Conservation (phyloP, 352 stramenopile genomes). For the Ophiocytium majus region DNA sequence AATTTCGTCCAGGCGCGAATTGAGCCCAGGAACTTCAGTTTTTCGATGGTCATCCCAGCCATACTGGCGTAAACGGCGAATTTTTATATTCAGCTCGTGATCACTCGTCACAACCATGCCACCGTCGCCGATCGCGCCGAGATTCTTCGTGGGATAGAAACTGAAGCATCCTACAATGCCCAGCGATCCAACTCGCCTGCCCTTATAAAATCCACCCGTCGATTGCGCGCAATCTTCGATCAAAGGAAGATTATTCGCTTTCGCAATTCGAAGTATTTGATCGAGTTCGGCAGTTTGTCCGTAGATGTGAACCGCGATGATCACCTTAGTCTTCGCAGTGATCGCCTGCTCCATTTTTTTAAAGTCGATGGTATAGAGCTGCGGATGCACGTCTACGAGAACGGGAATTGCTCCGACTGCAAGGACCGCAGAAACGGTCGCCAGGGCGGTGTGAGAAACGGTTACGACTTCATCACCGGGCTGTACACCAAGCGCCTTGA, state of each 20-base stretch:
- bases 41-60: not conserved
- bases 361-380: constrained; percentile 6
- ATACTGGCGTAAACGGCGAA: not conserved
- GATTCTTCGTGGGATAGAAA: constrained; percentile 12
- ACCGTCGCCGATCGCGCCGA: not conserved
- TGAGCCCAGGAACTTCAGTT: not conserved
- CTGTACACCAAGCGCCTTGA: not conserved
- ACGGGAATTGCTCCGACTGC: not conserved
- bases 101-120: not conserved
- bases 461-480: constrained; percentile 7
- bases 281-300: not conserved
- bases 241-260: not conserved
- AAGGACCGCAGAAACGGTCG: not conserved
- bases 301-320: constrained; percentile 6
- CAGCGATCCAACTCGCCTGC: not conserved
- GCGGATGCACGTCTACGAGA: not conserved
- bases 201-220: not conserved
- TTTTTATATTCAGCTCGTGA: not conserved
- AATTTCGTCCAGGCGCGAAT: not conserved
- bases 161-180: not conserved
- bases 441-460: not conserved
- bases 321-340: not conserved
- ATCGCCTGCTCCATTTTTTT: not conserved
- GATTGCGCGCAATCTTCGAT: constrained; percentile 8
- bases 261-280: not conserved